Conservation (phyloP, 371 early-diverging fungal species). For the Syncephalis plumigaleata region DNA sequence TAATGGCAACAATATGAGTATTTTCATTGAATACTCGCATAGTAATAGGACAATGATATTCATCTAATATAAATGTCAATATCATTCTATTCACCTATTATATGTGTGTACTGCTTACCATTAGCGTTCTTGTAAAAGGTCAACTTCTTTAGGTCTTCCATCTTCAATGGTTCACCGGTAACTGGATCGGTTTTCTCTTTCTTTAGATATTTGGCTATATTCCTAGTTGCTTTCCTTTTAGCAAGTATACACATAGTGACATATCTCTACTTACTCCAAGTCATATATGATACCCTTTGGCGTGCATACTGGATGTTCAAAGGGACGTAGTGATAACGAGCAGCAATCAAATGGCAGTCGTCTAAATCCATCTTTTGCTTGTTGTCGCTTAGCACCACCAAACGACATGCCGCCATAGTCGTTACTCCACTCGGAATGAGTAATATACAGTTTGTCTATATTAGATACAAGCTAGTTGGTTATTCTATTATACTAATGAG, state of each 20-base stretch:
- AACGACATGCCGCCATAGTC: slow-evolving; percentile 52
- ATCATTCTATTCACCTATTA: background rate
- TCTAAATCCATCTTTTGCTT: slow-evolving; percentile 32
- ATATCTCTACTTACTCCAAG: slow-evolving; percentile 20
- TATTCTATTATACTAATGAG: too few species aligned
- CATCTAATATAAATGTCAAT: slow-evolving; percentile 11
- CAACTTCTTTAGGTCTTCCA: slow-evolving; percentile 54
- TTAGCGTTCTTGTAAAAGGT: slow-evolving; percentile 65
- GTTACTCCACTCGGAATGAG: slow-evolving; percentile 81
- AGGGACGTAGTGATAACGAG: slow-evolving; percentile 71
- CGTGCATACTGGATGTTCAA: slow-evolving; percentile 75
- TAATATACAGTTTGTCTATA: slow-evolving; percentile 37
- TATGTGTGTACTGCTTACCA: slow-evolving; percentile 16
- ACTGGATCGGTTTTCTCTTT: slow-evolving; percentile 77
- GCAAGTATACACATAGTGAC: background rate
- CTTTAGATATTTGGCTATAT: slow-evolving; percentile 74
- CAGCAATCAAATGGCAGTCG: slow-evolving; percentile 72
- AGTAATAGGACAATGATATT: slow-evolving; percentile 80
- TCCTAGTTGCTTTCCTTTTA: slow-evolving; percentile 15
- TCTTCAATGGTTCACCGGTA: slow-evolving; percentile 58
- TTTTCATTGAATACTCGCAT: slow-evolving; percentile 72
- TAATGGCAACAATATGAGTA: slow-evolving; percentile 82
- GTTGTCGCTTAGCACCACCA: slow-evolving; percentile 27
- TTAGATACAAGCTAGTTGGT: too few species aligned
- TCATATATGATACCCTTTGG: slow-evolving; percentile 78